Evolutionary conservation across 768 basidiomycete genomes (phyloP), one percentile per base, ranked within the genome.

Genomic region (Trametes elegans): DNA sequence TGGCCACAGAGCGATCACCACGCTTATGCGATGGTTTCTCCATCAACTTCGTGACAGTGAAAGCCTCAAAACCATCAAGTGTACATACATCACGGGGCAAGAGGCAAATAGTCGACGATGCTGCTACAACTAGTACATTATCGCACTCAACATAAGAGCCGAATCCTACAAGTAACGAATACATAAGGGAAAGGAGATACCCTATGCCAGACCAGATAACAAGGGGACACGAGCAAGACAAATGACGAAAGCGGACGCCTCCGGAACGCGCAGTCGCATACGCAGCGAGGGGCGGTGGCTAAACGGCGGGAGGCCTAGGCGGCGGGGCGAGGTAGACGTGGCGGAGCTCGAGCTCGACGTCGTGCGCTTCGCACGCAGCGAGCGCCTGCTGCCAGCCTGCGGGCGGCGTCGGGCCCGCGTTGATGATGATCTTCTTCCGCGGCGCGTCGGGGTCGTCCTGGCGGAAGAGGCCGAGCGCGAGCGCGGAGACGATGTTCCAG

Each of bases 401-500:
- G 10, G 57, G 57, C 19, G 43, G 41, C 40, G 41, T 21, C 16
- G 42, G 19, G 7, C 57, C 57, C 1, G 52, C 27, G 16, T 59
- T 59, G 35, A 59, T 49, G 8, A 59, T 36, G 34, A 59, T 59
- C 27, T 44, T 49, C 52, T 36, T 49, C 18, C 45, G 31, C 13
- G 34, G 42, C 13, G 27, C 46, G 18, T 50, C 41, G 6, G 26
- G 11, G 9, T 28, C 26, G 16, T 42, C 38, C 5, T 32, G 49
- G 14, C 51, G 39, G 23, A 59, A 40, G 14, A 59, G 23, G 24
- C 57, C 52, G 16, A 35, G 26, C 6, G 32, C 13, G 3, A 59
- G 52, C 14, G 43, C 57, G 6, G 57, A 53, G 32, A 53, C 46
- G 52, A 59, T 44, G 48, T 59, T 59, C 57, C 57, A 59, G n/a